Evolutionary conservation across 2,329 filamentous ascomycete species (phyloP), one percentile per base, ranked within the genome.

Genomic region (Canariomyces notabilis): DNA sequence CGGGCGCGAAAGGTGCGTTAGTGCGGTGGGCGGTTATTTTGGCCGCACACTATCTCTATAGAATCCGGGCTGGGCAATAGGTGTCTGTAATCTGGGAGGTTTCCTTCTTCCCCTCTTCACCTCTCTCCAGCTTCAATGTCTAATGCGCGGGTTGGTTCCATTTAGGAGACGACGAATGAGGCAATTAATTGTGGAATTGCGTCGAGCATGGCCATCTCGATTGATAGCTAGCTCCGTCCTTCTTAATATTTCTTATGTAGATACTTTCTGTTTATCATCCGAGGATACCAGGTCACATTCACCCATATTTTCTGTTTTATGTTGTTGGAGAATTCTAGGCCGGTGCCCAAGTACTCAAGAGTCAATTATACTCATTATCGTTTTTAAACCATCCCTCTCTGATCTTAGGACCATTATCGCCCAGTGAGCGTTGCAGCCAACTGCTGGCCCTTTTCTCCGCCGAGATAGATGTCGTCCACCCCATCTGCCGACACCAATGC

Each of bases 391-490:
- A n/a, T n/a, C n/a, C n/a, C n/a, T n/a, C n/a, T n/a, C n/a, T 20
- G 33, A 35, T 20, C 33, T n/a, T 7, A 36, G 3, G 6, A 2
- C 12, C 34, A 19, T 49, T 49, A 60, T 23, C 38, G 49, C 7
- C 53, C 61, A 6, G 58, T 58, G 32, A 74, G 57, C 2, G 62
- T 64, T n/a, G 71, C 70, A 9, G 70, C 75, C 32, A 80, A 59
- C 48, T 71, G 67, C 48, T 70, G 67, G 15, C 80, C 77, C 57
- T 66, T 70, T 50, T 80, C 77, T 0, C 79, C 78, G 11, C 78
- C 80, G 2, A 84, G 60, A 59, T 81, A 83, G 34, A 80, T 63
- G 53, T 77, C 78, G 20, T 80, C 81, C 16, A 76, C 66, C 9
- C 69, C 70, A 14, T 74, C 72, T 1, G 75, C 71, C 14, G 79